Evolutionary conservation across 768 basidiomycete species (phyloP), one percentile per base, ranked within the genome.

Genomic region (Lactarius tabidus): DNA sequence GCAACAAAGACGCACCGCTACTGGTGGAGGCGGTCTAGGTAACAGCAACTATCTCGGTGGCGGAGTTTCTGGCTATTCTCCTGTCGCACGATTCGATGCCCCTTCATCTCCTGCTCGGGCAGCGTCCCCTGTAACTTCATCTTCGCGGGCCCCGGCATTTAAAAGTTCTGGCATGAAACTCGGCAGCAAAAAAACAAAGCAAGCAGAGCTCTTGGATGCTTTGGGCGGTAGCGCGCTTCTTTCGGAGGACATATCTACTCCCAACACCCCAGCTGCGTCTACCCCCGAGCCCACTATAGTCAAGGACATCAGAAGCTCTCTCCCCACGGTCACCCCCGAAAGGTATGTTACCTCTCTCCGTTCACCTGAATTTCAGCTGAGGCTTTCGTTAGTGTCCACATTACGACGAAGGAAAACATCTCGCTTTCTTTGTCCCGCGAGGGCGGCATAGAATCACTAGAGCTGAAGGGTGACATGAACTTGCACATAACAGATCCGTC

Each of bases 81-180:
- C 90, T 12, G 79, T 92, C 45, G 79, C 90, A 17, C 84, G 91
- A 59, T 90, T 85, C 72, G 90, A 95, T 56, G 75, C 84, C 3
- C 82, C 89, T 14, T 84, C 84, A 2, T 72, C 81, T 15, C 57
- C 79, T 73, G 68, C 79, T 69, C 75, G 78, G 43, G 79, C 74
- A 18, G 77, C 77, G 2, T 80, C 83, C 2, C 81, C 82, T 5
- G 76, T 81, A 4, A 76, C 83, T 1, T 78, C 84, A 3, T 72
- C 80, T 0, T 70, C 84, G n/a, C 85, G 87, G 48, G 72, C 84
- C 2, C 90, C 93, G 15, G 84, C 91, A 6, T 98, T 98, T 86
- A 97, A 96, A 79, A 86, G 90, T 51, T 83, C 87, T 12, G 96
- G 96, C 29, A 98, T 99, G 96, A 98, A 98, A 72, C 84, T 99